phyloP scores from a whole-genome alignment of 2,329 filamentous ascomycete species.

The Cordyceps farinosa region DNA sequence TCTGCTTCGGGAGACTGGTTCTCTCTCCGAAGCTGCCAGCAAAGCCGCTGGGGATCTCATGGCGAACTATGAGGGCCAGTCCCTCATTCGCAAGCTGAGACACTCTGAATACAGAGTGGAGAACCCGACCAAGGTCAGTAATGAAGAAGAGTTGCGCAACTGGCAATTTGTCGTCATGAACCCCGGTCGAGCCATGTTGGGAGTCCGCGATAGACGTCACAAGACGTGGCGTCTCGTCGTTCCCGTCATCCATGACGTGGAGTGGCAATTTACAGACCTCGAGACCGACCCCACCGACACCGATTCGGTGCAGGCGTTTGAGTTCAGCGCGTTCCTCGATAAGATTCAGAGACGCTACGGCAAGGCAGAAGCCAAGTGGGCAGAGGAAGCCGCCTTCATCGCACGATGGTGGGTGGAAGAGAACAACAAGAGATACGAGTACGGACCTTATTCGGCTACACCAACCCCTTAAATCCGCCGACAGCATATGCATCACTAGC shows the following conservation, averaged over 20 bases:
- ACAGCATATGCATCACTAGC: constrained; percentile 7
- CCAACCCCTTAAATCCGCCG: neutral
- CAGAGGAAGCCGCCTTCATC: constrained; percentile 31
- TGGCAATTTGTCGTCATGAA: constrained; percentile 28
- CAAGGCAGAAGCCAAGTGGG: constrained; percentile 7
- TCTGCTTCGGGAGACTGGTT: constrained; percentile 32
- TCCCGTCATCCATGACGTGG: constrained; percentile 24
- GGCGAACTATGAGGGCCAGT: constrained; percentile 34
- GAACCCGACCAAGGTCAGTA: constrained; percentile 15
- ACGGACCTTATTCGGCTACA: constrained; percentile 21
- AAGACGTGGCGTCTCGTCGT: constrained; percentile 26
- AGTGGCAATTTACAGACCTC: constrained; percentile 17
- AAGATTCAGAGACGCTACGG: neutral
- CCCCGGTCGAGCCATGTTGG: constrained; percentile 25
- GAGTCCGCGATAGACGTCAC: constrained; percentile 22
- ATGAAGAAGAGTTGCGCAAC: constrained; percentile 21
- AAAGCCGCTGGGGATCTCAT: constrained; percentile 29
- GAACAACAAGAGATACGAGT: constrained; percentile 35
- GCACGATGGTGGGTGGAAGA: constrained; percentile 36
- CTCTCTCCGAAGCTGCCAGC: constrained; percentile 28
- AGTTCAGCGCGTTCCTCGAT: constrained; percentile 3
- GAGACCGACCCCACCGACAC: constrained; percentile 14
- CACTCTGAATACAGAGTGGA: constrained; percentile 9
- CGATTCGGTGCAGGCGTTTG: constrained; percentile 15
- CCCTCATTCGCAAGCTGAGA: constrained; percentile 29